phyloP scores from a whole-genome alignment of 2,329 filamentous ascomycete species.

The Raffaelea albimanens region DNA sequence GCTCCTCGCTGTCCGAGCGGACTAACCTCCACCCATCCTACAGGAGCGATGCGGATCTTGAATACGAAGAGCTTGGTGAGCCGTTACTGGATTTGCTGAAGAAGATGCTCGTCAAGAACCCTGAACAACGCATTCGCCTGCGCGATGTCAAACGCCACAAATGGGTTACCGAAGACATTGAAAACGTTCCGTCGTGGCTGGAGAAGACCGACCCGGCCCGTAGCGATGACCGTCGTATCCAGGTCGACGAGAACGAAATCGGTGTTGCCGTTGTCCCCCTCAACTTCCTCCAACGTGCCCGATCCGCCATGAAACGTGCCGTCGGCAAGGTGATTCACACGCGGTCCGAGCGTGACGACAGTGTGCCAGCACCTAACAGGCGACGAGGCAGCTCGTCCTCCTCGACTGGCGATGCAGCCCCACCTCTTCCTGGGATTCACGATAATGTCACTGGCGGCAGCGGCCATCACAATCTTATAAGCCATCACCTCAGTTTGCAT shows the following conservation, averaged over 20 bases:
- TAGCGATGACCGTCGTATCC: conserved; percentile 73
- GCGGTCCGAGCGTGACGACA: conserved; percentile 47
- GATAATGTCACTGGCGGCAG: neutral
- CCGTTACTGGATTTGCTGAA: conserved; percentile 68
- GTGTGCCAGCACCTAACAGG: conserved; percentile 31
- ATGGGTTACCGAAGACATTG: conserved; percentile 76
- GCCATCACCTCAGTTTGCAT: conserved; percentile 34
- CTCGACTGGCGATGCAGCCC: conserved; percentile 46
- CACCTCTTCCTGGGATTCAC: conserved; percentile 26
- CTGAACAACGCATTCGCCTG: conserved; percentile 76
- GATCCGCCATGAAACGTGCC: conserved; percentile 64
- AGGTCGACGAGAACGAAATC: conserved; percentile 85
- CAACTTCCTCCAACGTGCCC: conserved; percentile 75
- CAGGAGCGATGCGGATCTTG: conserved; percentile 66
- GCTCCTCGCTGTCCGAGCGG: conserved; percentile 45
- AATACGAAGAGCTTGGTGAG: conserved; percentile 79
- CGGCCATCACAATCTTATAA: neutral
- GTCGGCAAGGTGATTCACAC: conserved; percentile 55
- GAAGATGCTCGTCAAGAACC: conserved; percentile 80
- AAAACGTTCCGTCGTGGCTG: conserved; percentile 72
- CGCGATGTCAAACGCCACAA: conserved; percentile 89
- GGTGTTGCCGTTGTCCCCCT: conserved; percentile 84
- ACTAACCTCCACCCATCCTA: conserved; percentile 53
- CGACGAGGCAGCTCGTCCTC: conserved; percentile 51
- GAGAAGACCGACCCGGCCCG: conserved; percentile 83